Evolutionary conservation across 768 basidiomycete genomes (phyloP), one percentile per base, ranked within the genome.

Genomic region (Lactarius trivialis): DNA sequence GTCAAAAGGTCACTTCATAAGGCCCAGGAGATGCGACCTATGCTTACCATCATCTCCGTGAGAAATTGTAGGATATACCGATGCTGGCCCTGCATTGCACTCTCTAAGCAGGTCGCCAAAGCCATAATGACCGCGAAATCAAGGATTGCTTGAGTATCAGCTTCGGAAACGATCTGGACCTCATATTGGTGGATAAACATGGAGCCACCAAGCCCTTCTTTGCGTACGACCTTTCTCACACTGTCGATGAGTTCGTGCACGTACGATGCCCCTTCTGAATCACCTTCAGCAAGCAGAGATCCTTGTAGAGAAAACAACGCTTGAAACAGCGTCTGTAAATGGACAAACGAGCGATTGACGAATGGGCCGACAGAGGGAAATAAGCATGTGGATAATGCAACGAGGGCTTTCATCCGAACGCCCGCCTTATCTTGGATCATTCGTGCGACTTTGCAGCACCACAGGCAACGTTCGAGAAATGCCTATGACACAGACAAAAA

Each of bases 361-460:
- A 81, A 77, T 11, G 76, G 75, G 37, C 72, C 76, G 37, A 81
- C 80, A 68, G 56, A 78, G 71, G 67, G 76, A 75, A 66, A 85
- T 60, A 69, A 82, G 68, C 67, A 57, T 2, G 76, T 70, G 65
- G 79, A 78, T 4, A 90, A 74, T 11, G 74, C 72, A 11, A 75
- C 76, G 19, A 89, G 67, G 28, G 86, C 75, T 24, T 83, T 79
- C 9, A 77, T 75, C 19, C 83, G 78, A 54, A 79, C 72, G 19
- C 67, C 67, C 8, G 79, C 75, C 7, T 75, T 73, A 21, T 77
- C 75, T 7, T 36, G 43, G 14, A n/a, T 55, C 11, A 57, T 55
- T 36, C 77, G 71, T 1, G 82, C 82, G 9, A 86, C 86, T 65
- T 80, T 82, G 66, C 83, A 83, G 68, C 87, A 89, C 89, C 89